Conservation (phyloP, 2,329 filamentous ascomycete species). For the Stylonectria norvegica region DNA sequence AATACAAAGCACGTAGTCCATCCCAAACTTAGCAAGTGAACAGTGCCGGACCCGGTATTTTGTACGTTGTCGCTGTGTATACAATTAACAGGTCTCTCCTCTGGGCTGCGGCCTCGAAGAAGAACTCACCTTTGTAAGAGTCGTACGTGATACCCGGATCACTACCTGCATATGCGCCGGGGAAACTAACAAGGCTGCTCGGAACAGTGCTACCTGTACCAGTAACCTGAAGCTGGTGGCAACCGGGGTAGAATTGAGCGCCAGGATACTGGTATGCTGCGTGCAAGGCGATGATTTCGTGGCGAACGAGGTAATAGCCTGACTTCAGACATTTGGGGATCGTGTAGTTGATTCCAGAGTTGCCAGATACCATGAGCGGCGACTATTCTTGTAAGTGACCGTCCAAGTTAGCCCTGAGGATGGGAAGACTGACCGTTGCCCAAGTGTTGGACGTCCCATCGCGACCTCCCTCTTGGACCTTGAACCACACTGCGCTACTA, state of each 20-base stretch:
- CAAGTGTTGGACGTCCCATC: conserved; percentile 48
- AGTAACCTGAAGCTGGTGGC: conserved; percentile 54
- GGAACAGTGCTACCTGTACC: conserved; percentile 45
- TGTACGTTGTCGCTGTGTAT: neutral
- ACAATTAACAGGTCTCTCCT: neutral
- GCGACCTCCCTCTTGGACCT: conserved; percentile 49
- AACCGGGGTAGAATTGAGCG: conserved; percentile 56
- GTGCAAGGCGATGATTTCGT: conserved; percentile 56
- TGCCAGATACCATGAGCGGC: conserved; percentile 44
- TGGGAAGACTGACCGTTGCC: conserved; percentile 36
- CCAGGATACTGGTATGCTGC: conserved; percentile 47
- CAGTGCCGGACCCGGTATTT: neutral
- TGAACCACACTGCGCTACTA: conserved; percentile 53
- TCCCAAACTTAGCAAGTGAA: neutral
- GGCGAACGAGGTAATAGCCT: conserved; percentile 57
- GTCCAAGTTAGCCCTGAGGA: neutral
- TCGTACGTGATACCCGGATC: conserved; percentile 53
- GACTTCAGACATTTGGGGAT: conserved; percentile 50
- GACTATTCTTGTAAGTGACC: conserved; percentile 23
- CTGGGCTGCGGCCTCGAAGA: neutral
- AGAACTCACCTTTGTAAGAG: conserved; percentile 43
- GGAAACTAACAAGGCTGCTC: conserved; percentile 45
- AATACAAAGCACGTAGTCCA: no score
- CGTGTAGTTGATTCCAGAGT: conserved; percentile 46
- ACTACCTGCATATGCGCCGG: conserved; percentile 48